A percentile compares a stretch with the other conserved stretches of the same genome.
phyloP scores from a whole-genome alignment of 805 yeast genomes.

The Ogataea pignaliae region DNA sequence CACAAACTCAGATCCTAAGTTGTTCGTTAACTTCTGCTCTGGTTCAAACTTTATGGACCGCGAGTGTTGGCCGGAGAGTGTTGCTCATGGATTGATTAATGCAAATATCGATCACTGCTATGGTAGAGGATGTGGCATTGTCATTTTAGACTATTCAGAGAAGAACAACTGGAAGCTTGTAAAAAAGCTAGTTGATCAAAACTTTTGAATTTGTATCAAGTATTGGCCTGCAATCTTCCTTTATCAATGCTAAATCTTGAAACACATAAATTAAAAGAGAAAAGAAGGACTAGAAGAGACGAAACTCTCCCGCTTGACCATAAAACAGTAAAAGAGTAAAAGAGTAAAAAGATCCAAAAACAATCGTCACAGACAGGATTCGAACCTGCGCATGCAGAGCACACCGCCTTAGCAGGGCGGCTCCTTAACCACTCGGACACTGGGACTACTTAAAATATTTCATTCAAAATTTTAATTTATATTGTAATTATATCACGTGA shows the following conservation, averaged over 20 bases:
- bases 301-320: no score
- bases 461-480: no score
- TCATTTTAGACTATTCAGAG: conserved; percentile 67
- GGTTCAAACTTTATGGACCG: conserved; percentile 70
- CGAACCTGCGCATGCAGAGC: conserved; percentile 98
- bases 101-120: conserved; percentile 44
- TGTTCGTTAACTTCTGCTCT: conserved; percentile 68
- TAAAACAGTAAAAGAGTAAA: no score
- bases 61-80: conserved; percentile 69
- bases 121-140: conserved; percentile 55
- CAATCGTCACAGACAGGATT: conserved; percentile 97
- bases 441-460: conserved; percentile 33
- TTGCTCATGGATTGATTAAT: conserved; percentile 47
- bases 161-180: conserved; percentile 55
- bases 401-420: conserved; percentile 84
- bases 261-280: no score
- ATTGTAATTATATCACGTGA: no score
- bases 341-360: conserved; percentile 26
- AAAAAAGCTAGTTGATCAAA: conserved; percentile 46
- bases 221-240: no score
- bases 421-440: conserved; percentile 78
- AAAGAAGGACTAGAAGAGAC: no score
- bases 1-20: conserved; percentile 44
- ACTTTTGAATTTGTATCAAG: conserved; percentile 30
- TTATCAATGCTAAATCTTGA: no score